phyloP scores from a whole-genome alignment of 257 asterid genomes.

The Forsythia viridissima region DNA sequence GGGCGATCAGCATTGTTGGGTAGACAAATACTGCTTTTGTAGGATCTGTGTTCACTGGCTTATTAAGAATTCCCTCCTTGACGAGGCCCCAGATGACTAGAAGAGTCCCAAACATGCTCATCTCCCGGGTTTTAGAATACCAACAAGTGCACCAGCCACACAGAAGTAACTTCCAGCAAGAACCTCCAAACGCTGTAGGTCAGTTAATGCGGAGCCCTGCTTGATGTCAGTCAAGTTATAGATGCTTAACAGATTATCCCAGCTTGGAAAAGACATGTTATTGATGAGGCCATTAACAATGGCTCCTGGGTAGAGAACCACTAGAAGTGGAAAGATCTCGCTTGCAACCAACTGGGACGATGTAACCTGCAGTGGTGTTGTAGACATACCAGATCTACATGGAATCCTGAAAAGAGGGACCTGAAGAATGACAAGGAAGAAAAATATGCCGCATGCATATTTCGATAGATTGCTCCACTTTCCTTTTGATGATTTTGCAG shows the following conservation, averaged over 20 bases:
- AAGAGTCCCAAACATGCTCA: conserved; percentile 97
- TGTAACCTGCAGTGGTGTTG: conserved; percentile 83
- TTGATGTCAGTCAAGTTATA: conserved; percentile 78
- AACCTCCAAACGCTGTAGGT: conserved; percentile 93
- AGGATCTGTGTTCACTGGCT: conserved; percentile 62
- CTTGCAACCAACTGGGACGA: conserved; percentile 84
- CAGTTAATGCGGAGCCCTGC: conserved; percentile 71
- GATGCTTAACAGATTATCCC: conserved; percentile 61
- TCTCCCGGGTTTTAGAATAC: conserved; percentile 83
- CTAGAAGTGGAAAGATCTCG: conserved; percentile 75
- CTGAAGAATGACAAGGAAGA: conserved; percentile 71
- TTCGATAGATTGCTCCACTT: conserved; percentile 68
- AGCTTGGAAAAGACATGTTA: conserved; percentile 62
- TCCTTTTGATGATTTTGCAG: too few relatives aligned
- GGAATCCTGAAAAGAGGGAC: conserved; percentile 96
- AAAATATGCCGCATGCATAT: conserved; percentile 62
- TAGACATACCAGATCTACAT: conserved; percentile 89
- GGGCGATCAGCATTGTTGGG: conserved; percentile 83
- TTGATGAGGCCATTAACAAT: conserved; percentile 50
- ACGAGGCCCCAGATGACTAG: conserved; percentile 87
- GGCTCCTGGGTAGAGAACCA: conserved; percentile 95
- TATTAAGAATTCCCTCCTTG: conserved; percentile 83
- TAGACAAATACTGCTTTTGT: conserved; percentile 66
- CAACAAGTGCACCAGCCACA: conserved; percentile 86
- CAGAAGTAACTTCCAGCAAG: conserved; percentile 95